Base-by-base conservation (phyloP, 768 basidiomycete species). In the Lentinula edodes region DNA sequence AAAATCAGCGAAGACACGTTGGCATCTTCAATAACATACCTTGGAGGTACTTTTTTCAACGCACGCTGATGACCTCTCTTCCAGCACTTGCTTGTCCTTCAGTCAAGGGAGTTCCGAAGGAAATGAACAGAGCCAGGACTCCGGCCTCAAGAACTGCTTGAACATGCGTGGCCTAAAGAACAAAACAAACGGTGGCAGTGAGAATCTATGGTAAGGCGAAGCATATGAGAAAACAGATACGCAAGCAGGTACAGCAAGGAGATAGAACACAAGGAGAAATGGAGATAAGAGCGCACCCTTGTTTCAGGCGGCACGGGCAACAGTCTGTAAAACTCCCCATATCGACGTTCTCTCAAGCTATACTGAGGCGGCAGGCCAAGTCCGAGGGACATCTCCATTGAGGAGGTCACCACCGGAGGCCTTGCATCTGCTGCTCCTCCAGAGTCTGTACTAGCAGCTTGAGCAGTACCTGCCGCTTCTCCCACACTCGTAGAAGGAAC, bases 231-330 rank as follows among this genome's bases (percentile, higher is more conserved):
- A 43, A 10, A 42, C 12, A 43, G 28, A 32, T 23, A 35, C 43
- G 41, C 41, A 41, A 43, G 55, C 55, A 43, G 28, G 39, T 39
- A 56, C 41, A 43, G 12, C 16, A 18, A 39, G 53, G 16, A 35
- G 28, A 28, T 28, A 39, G 41, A 39, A 23, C 18, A 39, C 23
- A 38, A 55, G 23, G 18, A 20, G 28, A 28, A 28, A 28, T 28
- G 28, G 36, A 56, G 55, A 56, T 56, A 23, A 56, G 43, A 56
- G 55, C 55, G 55, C 55, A 56, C 55, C 55, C 55, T 56, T 20
- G 55, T 56, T 23, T 56, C 55, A 56, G 55, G 55, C 41, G 55
- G 55, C 55, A 56, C 55, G 15, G 55, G 55, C 55, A 56, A n/a
- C 16, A 56, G 18, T 56, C 55, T 56, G 18, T 28, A 43, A 35